Percentiles rank a stretch among this genome's conserved stretches.
Conservation (phyloP, 768 basidiomycete species). For the Russula brevipes region DNA sequence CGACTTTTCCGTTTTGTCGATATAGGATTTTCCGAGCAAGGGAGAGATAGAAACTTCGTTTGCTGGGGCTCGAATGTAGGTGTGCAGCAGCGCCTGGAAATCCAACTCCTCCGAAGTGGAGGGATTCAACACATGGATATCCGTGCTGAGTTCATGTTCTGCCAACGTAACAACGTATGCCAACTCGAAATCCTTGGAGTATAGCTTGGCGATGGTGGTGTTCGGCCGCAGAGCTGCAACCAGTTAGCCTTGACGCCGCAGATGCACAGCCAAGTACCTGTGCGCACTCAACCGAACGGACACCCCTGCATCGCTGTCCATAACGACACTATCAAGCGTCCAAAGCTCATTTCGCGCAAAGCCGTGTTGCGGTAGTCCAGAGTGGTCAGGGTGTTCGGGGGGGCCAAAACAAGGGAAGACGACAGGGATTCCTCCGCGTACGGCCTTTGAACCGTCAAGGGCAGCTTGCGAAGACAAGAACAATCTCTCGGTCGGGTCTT, state of each 20-base stretch:
- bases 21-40: slow-evolving; percentile 59
- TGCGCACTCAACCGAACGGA: slow-evolving; percentile 72
- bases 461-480: slow-evolving; percentile 78
- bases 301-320: slow-evolving; percentile 65
- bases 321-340: slow-evolving; percentile 57
- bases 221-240: slow-evolving; percentile 60
- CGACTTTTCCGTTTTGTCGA: slow-evolving; percentile 72
- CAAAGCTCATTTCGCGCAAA: slow-evolving; percentile 80
- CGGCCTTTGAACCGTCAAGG: slow-evolving; percentile 76
- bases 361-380: slow-evolving; percentile 77
- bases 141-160: slow-evolving; percentile 67
- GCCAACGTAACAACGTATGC: slow-evolving; percentile 77
- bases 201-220: slow-evolving; percentile 50
- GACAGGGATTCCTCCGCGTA: slow-evolving; percentile 52
- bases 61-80: slow-evolving; percentile 70
- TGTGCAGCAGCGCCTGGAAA: slow-evolving; percentile 93
- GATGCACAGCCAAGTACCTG: too few relatives aligned
- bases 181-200: slow-evolving; percentile 63
- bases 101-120: slow-evolving; percentile 49
- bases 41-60: slow-evolving; percentile 55
- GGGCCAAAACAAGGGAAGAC: slow-evolving; percentile 90
- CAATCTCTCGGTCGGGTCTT: slow-evolving; percentile 55
- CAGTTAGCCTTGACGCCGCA: not conserved
- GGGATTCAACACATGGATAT: slow-evolving; percentile 72
- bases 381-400: slow-evolving; percentile 68